A percentile compares a stretch with the other conserved stretches of the same genome.
Conservation (phyloP, 495 filamentous ascomycete genomes). For the Podospora tetraspora region DNA sequence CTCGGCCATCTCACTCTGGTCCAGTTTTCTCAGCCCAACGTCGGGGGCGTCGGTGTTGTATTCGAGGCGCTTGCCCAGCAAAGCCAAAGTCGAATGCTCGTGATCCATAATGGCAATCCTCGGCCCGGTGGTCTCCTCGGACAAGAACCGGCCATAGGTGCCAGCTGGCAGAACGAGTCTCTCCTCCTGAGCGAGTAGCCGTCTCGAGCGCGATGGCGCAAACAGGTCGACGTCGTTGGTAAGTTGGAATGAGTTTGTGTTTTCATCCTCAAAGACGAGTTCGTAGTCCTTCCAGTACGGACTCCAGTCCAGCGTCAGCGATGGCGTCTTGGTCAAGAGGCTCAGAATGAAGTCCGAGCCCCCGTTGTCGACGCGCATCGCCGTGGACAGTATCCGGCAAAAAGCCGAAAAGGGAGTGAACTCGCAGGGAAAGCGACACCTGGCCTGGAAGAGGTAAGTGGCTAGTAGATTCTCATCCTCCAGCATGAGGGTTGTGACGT, state of each 20-base stretch:
- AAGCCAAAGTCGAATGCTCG: slow-evolving; percentile 68
- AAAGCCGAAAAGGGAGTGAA: slow-evolving; percentile 65
- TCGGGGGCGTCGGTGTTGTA: slow-evolving; percentile 35
- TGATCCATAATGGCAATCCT: slow-evolving; percentile 56
- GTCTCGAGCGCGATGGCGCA: slow-evolving; percentile 29
- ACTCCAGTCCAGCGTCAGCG: slow-evolving; percentile 61
- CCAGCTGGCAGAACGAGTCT: slow-evolving; percentile 52
- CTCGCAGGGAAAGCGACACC: slow-evolving; percentile 80
- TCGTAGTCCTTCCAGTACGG: slow-evolving; percentile 59
- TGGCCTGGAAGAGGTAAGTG: slow-evolving; percentile 55
- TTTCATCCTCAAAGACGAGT: slow-evolving; percentile 76
- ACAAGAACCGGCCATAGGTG: slow-evolving; percentile 65
- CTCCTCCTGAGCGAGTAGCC: slow-evolving; percentile 31
- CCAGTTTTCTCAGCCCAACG: slow-evolving; percentile 31
- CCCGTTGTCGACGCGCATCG: slow-evolving; percentile 41
- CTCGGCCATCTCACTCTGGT: slow-evolving; percentile 36
- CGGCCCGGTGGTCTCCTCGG: slow-evolving; percentile 42
- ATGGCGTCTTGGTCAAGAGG: slow-evolving; percentile 57
- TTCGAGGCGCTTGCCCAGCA: slow-evolving; percentile 70
- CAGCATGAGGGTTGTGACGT: slow-evolving; percentile 45
- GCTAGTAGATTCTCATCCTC: slow-evolving; percentile 51
- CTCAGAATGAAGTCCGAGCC: slow-evolving; percentile 46
- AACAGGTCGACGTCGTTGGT: slow-evolving; percentile 51
- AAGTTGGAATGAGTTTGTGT: slow-evolving; percentile 61
- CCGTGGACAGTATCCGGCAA: slow-evolving; percentile 36